Evolutionary conservation across 2,329 filamentous ascomycete species (phyloP).

Genomic region (Bertia moriformis): DNA sequence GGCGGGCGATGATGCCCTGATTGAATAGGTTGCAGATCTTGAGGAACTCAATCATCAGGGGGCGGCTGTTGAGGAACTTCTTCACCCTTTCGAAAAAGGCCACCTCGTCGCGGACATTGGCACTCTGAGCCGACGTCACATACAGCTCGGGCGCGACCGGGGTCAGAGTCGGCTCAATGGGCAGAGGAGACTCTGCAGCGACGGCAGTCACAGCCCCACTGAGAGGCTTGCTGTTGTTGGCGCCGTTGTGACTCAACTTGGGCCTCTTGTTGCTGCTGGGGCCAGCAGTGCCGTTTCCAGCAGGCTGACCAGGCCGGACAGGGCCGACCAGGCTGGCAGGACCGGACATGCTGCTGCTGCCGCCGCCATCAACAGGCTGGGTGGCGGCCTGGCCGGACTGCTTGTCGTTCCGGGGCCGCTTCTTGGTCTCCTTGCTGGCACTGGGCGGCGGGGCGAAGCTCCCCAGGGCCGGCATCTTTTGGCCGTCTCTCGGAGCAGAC

Average conservation of each 20-base stretch:
- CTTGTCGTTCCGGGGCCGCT: slow-evolving; percentile 60
- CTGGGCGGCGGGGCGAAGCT: slow-evolving; percentile 68
- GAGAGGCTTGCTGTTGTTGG: slow-evolving; percentile 37
- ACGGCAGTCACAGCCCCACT: no score
- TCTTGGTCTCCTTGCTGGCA: slow-evolving; percentile 40
- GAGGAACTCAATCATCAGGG: slow-evolving; percentile 85
- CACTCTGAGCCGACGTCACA: slow-evolving; percentile 56
- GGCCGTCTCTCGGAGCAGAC: slow-evolving; percentile 41
- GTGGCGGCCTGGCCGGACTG: slow-evolving; percentile 65
- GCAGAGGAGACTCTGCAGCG: no score
- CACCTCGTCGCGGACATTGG: slow-evolving; percentile 72
- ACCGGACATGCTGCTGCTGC: no score
- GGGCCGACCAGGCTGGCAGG: no score
- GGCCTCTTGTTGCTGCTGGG: slow-evolving; percentile 30
- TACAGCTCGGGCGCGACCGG: slow-evolving; percentile 80
- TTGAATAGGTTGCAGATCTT: slow-evolving; percentile 94
- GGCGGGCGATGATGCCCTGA: slow-evolving; percentile 78
- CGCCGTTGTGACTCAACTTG: slow-evolving; percentile 58
- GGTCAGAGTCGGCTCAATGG: slow-evolving; percentile 73
- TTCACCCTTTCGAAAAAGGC: slow-evolving; percentile 92
- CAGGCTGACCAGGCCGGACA: no score
- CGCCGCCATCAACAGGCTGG: no score
- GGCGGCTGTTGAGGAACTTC: slow-evolving; percentile 87
- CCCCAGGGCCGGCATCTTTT: slow-evolving; percentile 84
- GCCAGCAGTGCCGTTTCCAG: no score